phyloP scores from a whole-genome alignment of 441 rosid genomes.

The Omphalea diandra region DNA sequence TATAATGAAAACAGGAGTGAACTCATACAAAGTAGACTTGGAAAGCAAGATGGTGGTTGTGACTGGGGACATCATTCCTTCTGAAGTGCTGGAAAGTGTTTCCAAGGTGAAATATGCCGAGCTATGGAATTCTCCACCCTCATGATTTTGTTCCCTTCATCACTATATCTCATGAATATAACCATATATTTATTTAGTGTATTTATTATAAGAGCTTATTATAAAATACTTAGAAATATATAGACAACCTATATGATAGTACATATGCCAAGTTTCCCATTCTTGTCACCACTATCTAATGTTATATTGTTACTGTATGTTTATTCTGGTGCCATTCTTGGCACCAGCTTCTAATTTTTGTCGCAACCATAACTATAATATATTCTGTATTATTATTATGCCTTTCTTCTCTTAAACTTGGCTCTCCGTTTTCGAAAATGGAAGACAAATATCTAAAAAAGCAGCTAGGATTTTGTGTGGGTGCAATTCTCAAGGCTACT shows the following conservation, averaged over 20 bases:
- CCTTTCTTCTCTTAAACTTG: too few species aligned
- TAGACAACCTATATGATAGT: too few species aligned
- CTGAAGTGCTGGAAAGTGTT: conserved; percentile 77
- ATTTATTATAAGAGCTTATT: too few species aligned
- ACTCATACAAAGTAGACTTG: conserved; percentile 81
- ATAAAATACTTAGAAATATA: too few species aligned
- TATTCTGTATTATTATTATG: too few species aligned
- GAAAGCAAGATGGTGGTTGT: conserved; percentile 86
- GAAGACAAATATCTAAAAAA: background rate
- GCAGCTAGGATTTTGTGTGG: background rate
- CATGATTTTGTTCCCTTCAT: too few species aligned
- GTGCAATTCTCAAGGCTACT: too few species aligned
- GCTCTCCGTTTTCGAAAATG: background rate
- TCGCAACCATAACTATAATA: background rate
- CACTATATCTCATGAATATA: too few species aligned
- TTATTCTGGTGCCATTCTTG: too few species aligned
- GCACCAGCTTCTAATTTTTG: background rate
- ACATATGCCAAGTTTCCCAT: too few species aligned
- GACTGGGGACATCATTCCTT: conserved; percentile 70
- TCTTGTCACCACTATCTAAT: too few species aligned
- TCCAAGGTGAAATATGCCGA: conserved; percentile 79
- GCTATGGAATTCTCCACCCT: conserved; percentile 55
- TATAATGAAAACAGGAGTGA: conserved; percentile 84
- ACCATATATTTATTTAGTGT: too few species aligned
- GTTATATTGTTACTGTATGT: background rate